A percentile compares a stretch with the other conserved stretches of the same genome.
Conservation (phyloP, 129 eudicot genomes). For the Calendula officinalis region DNA sequence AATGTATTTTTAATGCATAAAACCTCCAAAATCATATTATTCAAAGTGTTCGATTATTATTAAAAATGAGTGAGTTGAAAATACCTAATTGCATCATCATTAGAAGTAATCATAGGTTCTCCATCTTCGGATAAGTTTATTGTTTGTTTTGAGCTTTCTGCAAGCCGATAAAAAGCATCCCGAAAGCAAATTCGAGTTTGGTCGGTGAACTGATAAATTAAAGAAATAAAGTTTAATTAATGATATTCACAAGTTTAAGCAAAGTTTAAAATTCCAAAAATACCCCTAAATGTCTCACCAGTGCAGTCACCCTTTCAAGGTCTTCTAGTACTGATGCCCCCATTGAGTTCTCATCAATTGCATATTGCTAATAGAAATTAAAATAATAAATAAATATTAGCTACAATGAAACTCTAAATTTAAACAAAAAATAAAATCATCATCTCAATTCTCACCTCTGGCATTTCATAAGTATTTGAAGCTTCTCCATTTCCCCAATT, state of each 20-base stretch:
- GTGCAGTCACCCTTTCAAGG: conserved; percentile 52
- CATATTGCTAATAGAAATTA: conserved; percentile 17
- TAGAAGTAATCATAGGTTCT: conserved; percentile 27
- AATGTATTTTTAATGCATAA: no score
- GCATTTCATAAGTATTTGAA: conserved; percentile 30
- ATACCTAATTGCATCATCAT: conserved; percentile 42
- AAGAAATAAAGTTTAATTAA: conserved; percentile 7
- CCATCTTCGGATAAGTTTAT: conserved; percentile 27
- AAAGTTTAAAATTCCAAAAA: background rate
- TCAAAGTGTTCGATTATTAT: background rate
- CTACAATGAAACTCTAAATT: background rate
- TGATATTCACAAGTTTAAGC: background rate
- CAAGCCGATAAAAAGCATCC: conserved; percentile 85
- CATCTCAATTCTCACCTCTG: conserved; percentile 58
- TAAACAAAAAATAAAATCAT: background rate
- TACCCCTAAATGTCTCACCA: conserved; percentile 36
- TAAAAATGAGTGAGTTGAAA: background rate
- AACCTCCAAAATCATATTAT: no score
- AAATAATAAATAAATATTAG: conserved; percentile 20
- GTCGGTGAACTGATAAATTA: conserved; percentile 45
- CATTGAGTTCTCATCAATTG: conserved; percentile 37
- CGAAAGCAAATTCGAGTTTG: conserved; percentile 73
- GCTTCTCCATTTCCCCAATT: conserved; percentile 38
- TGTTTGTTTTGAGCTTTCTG: conserved; percentile 56
- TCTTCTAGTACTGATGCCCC: conserved; percentile 56